These are phyloP conservation scores for Lagerstroemia speciosa DNA, from an alignment of 345 rosid species.

Conservation along the genomic window DNA sequence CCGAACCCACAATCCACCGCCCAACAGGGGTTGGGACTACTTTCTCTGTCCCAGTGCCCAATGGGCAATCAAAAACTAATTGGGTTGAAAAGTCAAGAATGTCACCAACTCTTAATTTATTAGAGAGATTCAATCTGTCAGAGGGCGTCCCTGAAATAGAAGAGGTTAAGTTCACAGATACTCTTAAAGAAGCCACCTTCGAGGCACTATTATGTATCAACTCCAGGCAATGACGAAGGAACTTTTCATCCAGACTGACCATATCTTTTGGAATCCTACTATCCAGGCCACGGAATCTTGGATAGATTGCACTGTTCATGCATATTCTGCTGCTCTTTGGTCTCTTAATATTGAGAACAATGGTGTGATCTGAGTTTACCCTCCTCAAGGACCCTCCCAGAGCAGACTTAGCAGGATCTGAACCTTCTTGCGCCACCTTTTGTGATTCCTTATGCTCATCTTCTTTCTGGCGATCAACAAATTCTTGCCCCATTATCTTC, in stretches of 20 bases:
- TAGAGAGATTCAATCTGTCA: neutral
- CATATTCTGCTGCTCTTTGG: conserved; percentile 36
- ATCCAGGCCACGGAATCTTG: conserved; percentile 29
- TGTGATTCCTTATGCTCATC: conserved; percentile 37
- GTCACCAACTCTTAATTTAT: neutral
- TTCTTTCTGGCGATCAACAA: conserved; percentile 27
- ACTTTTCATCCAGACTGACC: conserved; percentile 65
- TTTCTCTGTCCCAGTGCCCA: conserved; percentile 37
- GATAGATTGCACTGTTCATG: conserved; percentile 37
- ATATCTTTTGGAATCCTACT: conserved; percentile 64
- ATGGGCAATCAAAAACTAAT: conserved; percentile 38
- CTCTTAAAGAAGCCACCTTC: conserved; percentile 33
- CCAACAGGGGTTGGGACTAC: conserved; percentile 38
- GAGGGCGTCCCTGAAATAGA: conserved; percentile 9
- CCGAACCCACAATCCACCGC: conserved; percentile 49
- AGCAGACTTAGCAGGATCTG: conserved; percentile 19
- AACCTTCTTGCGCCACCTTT: conserved; percentile 11
- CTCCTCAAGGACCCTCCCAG: conserved; percentile 28
- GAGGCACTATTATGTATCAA: conserved; percentile 45
- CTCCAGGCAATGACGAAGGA: conserved; percentile 65
- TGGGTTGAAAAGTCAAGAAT: conserved; percentile 3
- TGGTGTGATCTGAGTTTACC: conserved; percentile 28
- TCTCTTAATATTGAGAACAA: conserved; percentile 42
- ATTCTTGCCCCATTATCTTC: conserved; percentile 40
- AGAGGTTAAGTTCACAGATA: conserved; percentile 33